Evolutionary conservation across 805 yeast species (phyloP).

Genomic region (Saccharomycopsis babjevae): DNA sequence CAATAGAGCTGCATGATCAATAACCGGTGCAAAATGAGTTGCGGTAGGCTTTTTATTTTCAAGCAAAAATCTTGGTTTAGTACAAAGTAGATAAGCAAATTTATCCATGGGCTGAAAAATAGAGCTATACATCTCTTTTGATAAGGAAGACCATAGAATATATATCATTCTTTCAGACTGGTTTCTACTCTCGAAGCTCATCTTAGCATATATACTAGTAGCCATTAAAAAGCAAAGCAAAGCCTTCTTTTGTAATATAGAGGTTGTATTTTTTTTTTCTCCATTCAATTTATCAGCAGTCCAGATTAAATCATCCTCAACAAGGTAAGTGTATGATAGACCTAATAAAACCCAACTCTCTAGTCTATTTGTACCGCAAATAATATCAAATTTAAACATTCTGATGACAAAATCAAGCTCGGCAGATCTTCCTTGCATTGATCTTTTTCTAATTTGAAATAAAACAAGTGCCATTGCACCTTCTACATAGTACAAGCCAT

Average conservation of each 20-base stretch:
- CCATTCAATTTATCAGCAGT: constrained; percentile 71
- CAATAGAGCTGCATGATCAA: constrained; percentile 25
- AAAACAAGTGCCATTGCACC: constrained; percentile 60
- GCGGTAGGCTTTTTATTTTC: constrained; percentile 21
- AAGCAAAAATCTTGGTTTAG: constrained; percentile 28
- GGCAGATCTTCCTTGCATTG: constrained; percentile 71
- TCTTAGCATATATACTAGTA: constrained; percentile 31
- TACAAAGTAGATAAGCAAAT: constrained; percentile 40
- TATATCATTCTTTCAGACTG: constrained; percentile 29
- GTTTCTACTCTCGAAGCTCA: constrained; percentile 19
- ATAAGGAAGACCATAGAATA: constrained; percentile 42
- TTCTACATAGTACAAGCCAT: constrained; percentile 60
- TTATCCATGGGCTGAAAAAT: constrained; percentile 55
- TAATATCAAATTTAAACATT: constrained; percentile 54
- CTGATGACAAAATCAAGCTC: constrained; percentile 69
- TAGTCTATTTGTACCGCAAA: constrained; percentile 53
- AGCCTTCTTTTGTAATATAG: constrained; percentile 56
- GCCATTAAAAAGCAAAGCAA: constrained; percentile 72
- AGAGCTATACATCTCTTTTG: constrained; percentile 46
- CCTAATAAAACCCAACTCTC: constrained; percentile 87
- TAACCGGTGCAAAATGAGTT: constrained; percentile 21
- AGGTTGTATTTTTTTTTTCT: constrained; percentile 53
- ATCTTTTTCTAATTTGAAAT: constrained; percentile 60
- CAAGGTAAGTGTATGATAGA: constrained; percentile 64
- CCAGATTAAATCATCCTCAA: constrained; percentile 89